Conservation (phyloP, 345 rosid species). For the Lumnitzera racemosa region DNA sequence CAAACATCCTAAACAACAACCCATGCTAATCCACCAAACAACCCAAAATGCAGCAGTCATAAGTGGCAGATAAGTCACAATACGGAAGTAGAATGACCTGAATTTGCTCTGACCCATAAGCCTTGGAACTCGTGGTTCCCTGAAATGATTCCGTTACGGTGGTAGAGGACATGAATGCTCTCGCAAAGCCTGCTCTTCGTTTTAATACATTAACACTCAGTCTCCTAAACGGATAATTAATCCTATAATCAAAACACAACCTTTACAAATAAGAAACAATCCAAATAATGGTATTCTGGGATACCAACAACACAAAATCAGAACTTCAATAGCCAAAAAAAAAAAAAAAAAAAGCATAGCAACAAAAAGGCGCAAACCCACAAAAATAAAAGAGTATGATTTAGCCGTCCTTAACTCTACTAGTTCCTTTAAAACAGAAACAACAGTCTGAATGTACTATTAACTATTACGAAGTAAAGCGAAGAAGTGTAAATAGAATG, state of each 20-base stretch:
- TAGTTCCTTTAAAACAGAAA: too few relatives aligned
- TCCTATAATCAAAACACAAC: slow-evolving; percentile 30
- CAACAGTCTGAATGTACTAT: slow-evolving; percentile 8
- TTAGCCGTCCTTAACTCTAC: too few relatives aligned
- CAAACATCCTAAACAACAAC: too few relatives aligned
- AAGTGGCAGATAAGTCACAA: neutral
- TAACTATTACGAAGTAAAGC: neutral
- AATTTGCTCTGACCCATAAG: slow-evolving; percentile 84
- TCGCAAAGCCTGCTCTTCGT: slow-evolving; percentile 32
- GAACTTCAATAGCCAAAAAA: too few relatives aligned
- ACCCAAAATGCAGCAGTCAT: too few relatives aligned
- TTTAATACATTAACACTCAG: slow-evolving; percentile 20
- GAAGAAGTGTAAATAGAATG: neutral
- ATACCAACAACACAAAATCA: neutral
- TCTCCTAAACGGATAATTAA: slow-evolving; percentile 27
- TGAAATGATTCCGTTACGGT: slow-evolving; percentile 46
- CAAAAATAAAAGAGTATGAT: too few relatives aligned
- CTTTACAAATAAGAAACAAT: neutral
- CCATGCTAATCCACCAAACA: neutral
- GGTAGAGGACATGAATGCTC: slow-evolving; percentile 61
- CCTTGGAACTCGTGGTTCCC: slow-evolving; percentile 44
- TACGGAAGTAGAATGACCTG: slow-evolving; percentile 36
- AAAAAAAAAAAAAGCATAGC: too few relatives aligned
- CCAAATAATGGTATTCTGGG: neutral
- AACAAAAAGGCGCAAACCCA: too few relatives aligned